Evolutionary conservation across 2,329 filamentous ascomycete species (phyloP).

Genomic region (Didymella keratinophila): DNA sequence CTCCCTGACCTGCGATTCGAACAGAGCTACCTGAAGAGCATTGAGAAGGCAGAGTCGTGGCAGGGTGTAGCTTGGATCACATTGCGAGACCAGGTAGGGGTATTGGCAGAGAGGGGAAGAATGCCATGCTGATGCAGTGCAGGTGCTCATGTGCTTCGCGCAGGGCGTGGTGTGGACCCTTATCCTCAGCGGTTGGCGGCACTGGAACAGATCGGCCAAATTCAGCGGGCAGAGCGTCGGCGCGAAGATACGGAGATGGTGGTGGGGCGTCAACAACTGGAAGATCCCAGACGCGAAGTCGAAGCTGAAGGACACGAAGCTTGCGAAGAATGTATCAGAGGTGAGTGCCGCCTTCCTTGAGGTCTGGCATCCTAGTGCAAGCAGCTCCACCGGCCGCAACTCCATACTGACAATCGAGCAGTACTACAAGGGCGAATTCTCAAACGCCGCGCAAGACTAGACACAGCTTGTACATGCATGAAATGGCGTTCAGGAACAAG

Average conservation of each 20-base stretch:
- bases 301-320: conserved; percentile 38
- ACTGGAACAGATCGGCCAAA: conserved; percentile 82
- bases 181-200: conserved; percentile 83
- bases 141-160: conserved; percentile 85
- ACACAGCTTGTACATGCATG: conserved; percentile 14
- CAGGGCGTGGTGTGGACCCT: conserved; percentile 93
- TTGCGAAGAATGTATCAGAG: conserved; percentile 47
- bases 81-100: conserved; percentile 79
- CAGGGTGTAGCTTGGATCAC: conserved; percentile 85
- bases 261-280: conserved; percentile 96
- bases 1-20: conserved; percentile 89
- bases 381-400: neutral
- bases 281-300: conserved; percentile 41
- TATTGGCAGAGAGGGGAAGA: neutral
- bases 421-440: conserved; percentile 42
- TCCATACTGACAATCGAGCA: conserved; percentile 26
- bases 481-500: conserved; percentile 21
- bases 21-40: conserved; percentile 94
- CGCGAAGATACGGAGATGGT: conserved; percentile 84
- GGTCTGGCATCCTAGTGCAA: conserved; percentile 30
- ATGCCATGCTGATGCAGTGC: conserved; percentile 5
- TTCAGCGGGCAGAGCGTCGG: conserved; percentile 80
- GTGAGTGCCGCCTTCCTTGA: conserved; percentile 47
- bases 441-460: conserved; percentile 34
- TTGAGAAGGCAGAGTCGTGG: conserved; percentile 80